Percentiles rank a stretch among this genome's conserved stretches.
Conservation (phyloP, 306 rosid genomes). For the Ochetophila trinervis region DNA sequence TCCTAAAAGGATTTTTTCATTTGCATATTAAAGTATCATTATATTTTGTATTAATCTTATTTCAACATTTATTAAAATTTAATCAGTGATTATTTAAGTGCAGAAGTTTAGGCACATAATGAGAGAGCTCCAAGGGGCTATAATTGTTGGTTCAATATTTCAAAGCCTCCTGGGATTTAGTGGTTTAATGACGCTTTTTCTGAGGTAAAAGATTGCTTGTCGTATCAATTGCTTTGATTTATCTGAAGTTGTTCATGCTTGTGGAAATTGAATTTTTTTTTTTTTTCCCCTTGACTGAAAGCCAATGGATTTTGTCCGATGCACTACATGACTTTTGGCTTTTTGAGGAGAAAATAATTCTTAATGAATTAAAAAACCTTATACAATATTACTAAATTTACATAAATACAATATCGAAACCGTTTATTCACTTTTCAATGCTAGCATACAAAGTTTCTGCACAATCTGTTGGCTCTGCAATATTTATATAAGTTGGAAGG, state of each 20-base stretch:
- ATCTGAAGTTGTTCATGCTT: not conserved
- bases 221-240: not conserved
- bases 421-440: not conserved
- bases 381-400: too few species aligned
- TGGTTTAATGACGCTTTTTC: constrained; percentile 80
- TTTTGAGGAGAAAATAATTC: too few species aligned
- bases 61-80: constrained; percentile 14
- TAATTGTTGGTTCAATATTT: constrained; percentile 82
- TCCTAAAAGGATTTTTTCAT: not conserved
- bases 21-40: constrained; percentile 11
- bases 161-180: constrained; percentile 82
- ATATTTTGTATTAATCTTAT: not conserved
- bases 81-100: constrained; percentile 24
- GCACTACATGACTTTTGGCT: too few species aligned
- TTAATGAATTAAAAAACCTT: too few species aligned
- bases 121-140: constrained; percentile 98
- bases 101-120: constrained; percentile 96
- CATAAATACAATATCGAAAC: not conserved
- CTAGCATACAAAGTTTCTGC: not conserved
- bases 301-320: too few species aligned
- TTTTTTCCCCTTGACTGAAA: too few species aligned
- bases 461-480: not conserved
- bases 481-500: not conserved
- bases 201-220: constrained; percentile 52
- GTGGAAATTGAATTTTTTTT: not conserved